Percentiles rank a stretch among this genome's conserved stretches.
Evolutionary conservation across 2,329 filamentous ascomycete species (phyloP).

Genomic region (Curvularia eragrostidis): DNA sequence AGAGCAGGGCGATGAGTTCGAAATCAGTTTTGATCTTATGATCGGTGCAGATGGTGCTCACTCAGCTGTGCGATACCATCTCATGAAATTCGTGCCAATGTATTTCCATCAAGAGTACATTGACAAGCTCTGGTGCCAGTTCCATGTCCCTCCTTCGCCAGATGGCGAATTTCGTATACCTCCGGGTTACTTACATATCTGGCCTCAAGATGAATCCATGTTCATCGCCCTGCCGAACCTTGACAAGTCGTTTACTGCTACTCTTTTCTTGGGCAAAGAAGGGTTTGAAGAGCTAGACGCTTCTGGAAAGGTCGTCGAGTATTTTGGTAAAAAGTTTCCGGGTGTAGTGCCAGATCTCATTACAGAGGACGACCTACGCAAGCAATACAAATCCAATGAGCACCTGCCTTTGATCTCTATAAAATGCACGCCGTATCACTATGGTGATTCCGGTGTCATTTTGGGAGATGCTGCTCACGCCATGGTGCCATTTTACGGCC

Average conservation of each 20-base stretch:
- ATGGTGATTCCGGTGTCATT: conserved; percentile 76
- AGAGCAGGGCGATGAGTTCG: conserved; percentile 65
- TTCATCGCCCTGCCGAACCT: conserved; percentile 94
- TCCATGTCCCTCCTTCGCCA: conserved; percentile 70
- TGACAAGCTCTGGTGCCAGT: conserved; percentile 97
- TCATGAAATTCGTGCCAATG: conserved; percentile 95
- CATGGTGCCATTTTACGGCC: conserved; percentile 98
- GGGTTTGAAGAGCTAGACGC: conserved; percentile 73
- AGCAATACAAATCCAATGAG: conserved; percentile 81
- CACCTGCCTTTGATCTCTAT: conserved; percentile 93
- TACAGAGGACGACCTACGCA: conserved; percentile 68
- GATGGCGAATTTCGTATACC: conserved; percentile 75
- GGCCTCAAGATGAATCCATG: conserved; percentile 94
- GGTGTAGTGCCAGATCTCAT: conserved; percentile 77
- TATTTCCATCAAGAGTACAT: conserved; percentile 95
- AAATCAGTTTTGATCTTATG: conserved; percentile 88
- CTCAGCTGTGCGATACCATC: conserved; percentile 85
- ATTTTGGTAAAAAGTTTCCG: conserved; percentile 85
- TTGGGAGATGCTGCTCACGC: conserved; percentile 94
- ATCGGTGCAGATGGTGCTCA: conserved; percentile 96
- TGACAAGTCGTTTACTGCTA: conserved; percentile 94
- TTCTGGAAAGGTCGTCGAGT: conserved; percentile 66
- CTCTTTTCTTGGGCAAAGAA: conserved; percentile 80
- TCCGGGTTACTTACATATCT: conserved; percentile 94
- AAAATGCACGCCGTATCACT: conserved; percentile 91